phyloP scores from a whole-genome alignment of 2,329 filamentous ascomycete species.

The Sporothrix luriei region DNA sequence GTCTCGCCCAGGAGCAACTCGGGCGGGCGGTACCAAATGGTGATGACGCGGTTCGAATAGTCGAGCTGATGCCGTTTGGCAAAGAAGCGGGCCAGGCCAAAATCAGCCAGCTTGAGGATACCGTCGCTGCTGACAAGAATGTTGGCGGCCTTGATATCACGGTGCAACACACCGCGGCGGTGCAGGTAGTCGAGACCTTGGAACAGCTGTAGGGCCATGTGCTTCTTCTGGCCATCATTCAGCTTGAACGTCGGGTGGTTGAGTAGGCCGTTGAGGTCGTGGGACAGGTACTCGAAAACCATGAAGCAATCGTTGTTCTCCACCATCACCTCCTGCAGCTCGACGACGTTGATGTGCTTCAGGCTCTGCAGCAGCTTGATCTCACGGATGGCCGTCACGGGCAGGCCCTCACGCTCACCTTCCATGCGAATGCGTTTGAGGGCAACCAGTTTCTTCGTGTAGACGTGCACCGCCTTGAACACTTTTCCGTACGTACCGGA shows the following conservation, averaged over 20 bases:
- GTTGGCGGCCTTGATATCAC: slow-evolving; percentile 98
- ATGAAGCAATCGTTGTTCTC: slow-evolving; percentile 99
- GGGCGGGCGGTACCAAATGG: slow-evolving; percentile 94
- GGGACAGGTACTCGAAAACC: slow-evolving; percentile 98
- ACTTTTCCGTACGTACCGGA: slow-evolving; percentile 96
- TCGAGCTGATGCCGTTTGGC: slow-evolving; percentile 88
- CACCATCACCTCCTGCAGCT: slow-evolving; percentile 91
- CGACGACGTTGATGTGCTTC: slow-evolving; percentile 79
- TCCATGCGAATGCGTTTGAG: slow-evolving; percentile 94
- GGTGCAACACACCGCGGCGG: slow-evolving; percentile 87
- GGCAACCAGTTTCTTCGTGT: slow-evolving; percentile 79
- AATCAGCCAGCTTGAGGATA: slow-evolving; percentile 89
- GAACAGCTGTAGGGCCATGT: slow-evolving; percentile 90
- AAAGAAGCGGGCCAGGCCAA: slow-evolving; percentile 94
- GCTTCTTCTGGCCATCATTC: slow-evolving; percentile 83
- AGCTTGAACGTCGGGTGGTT: slow-evolving; percentile 93
- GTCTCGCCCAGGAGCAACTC: slow-evolving; percentile 91
- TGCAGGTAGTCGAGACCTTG: slow-evolving; percentile 93
- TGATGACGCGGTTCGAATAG: slow-evolving; percentile 98
- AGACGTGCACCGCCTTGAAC: slow-evolving; percentile 92
- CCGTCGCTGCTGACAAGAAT: slow-evolving; percentile 91
- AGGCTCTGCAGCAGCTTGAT: slow-evolving; percentile 90
- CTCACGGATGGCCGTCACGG: slow-evolving; percentile 86
- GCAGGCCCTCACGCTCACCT: slow-evolving; percentile 86
- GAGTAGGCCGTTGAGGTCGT: slow-evolving; percentile 90